phyloP scores from a whole-genome alignment of 2,329 filamentous ascomycete species.

The Bipolaris bicolor region DNA sequence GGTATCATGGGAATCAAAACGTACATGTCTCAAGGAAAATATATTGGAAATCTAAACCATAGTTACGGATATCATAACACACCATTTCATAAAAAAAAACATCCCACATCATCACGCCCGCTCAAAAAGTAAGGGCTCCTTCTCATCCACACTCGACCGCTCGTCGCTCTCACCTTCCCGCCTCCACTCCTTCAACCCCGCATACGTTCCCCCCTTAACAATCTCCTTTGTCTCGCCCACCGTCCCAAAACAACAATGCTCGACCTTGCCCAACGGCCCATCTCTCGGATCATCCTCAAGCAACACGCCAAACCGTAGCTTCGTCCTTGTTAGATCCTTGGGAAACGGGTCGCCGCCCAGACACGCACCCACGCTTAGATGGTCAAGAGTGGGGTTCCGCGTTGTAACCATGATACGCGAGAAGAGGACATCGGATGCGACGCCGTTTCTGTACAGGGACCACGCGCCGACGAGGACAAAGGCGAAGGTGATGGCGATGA shows the following conservation, averaged over 20 bases:
- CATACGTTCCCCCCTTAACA: slow-evolving; percentile 46
- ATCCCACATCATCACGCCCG: neutral
- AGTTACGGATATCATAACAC: too few relatives aligned
- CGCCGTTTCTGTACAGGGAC: slow-evolving; percentile 46
- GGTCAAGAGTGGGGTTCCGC: slow-evolving; percentile 47
- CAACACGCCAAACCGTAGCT: slow-evolving; percentile 50
- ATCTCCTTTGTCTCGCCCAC: slow-evolving; percentile 48
- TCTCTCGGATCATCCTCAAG: slow-evolving; percentile 44
- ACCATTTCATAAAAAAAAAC: neutral
- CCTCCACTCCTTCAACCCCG: slow-evolving; percentile 30
- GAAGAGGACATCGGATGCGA: slow-evolving; percentile 46
- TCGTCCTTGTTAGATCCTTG: slow-evolving; percentile 45
- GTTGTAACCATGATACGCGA: slow-evolving; percentile 48
- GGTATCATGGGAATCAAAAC: neutral
- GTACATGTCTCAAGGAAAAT: too few relatives aligned
- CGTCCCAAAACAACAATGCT: slow-evolving; percentile 50
- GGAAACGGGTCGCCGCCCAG: slow-evolving; percentile 51
- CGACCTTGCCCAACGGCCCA: slow-evolving; percentile 40
- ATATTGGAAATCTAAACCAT: too few relatives aligned
- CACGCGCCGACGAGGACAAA: slow-evolving; percentile 42
- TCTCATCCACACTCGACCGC: neutral
- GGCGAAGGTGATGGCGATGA: slow-evolving; percentile 35
- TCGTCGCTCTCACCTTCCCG: neutral
- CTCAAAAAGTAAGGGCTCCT: neutral
- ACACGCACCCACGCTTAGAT: slow-evolving; percentile 49